These are phyloP conservation scores for Solanum hybrid DNA, from an alignment of 305 asterid genomes.

Conservation along the genomic window DNA sequence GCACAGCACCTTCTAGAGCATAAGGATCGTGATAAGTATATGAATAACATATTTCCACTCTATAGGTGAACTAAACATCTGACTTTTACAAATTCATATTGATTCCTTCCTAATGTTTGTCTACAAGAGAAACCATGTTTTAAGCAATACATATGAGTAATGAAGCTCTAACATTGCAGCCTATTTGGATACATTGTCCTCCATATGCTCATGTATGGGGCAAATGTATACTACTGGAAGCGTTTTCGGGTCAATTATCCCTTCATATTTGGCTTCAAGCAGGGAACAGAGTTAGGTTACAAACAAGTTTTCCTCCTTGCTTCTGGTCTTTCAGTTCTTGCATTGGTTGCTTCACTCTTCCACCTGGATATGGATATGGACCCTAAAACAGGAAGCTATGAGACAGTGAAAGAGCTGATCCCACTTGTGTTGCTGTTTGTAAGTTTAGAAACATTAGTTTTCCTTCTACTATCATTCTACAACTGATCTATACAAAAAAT, in stretches of 20 bases:
- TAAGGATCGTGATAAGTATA: conserved; percentile 34
- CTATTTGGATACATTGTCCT: conserved; percentile 57
- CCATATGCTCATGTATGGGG: conserved; percentile 70
- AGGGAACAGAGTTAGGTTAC: conserved; percentile 65
- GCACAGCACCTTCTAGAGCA: conserved; percentile 40
- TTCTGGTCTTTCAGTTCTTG: conserved; percentile 60
- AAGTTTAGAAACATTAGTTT: neutral
- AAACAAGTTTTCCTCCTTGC: conserved; percentile 67
- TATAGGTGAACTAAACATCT: conserved; percentile 36
- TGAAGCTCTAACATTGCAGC: conserved; percentile 21
- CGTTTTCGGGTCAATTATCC: conserved; percentile 65
- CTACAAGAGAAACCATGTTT: neutral
- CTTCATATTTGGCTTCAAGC: conserved; percentile 66
- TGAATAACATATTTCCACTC: conserved; percentile 60
- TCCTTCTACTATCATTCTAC: neutral
- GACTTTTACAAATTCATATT: neutral
- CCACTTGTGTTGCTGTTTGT: conserved; percentile 30
- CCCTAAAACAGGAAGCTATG: conserved; percentile 19
- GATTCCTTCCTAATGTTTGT: neutral
- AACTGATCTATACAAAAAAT: neutral
- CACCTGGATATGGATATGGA: conserved; percentile 82
- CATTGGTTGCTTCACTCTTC: conserved; percentile 52
- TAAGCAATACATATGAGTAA: neutral
- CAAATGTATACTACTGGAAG: conserved; percentile 66
- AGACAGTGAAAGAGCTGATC: conserved; percentile 40